Conservation (phyloP, 495 filamentous ascomycete species). For the Neurospora africana region DNA sequence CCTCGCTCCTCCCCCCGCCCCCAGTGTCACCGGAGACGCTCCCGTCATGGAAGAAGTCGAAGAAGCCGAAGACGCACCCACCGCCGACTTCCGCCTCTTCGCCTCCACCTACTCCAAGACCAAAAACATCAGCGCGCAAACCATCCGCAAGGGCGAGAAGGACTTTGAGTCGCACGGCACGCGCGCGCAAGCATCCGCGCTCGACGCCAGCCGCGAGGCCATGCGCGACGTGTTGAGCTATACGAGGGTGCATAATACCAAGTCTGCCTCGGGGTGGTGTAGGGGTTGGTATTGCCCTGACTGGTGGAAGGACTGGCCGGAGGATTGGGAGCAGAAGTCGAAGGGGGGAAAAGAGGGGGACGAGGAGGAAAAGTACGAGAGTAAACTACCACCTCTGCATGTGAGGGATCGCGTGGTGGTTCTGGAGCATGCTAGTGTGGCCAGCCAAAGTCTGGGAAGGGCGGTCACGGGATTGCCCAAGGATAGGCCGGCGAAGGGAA, state of each 20-base stretch:
- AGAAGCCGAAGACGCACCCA: conserved; percentile 52
- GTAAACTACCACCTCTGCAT: conserved; percentile 27
- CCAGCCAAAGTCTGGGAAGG: conserved; percentile 33
- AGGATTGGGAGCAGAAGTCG: conserved; percentile 21
- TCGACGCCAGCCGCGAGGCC: conserved; percentile 70
- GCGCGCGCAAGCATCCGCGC: conserved; percentile 58
- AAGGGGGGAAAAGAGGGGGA: not conserved
- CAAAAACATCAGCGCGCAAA: conserved; percentile 29
- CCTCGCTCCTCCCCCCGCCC: not conserved
- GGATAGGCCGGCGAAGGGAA: conserved; percentile 37
- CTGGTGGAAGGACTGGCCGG: conserved; percentile 25
- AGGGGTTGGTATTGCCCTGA: conserved; percentile 48
- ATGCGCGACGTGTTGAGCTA: conserved; percentile 82
- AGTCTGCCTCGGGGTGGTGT: conserved; percentile 34
- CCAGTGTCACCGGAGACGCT: not conserved
- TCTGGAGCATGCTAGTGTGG: conserved; percentile 32
- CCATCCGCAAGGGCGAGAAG: conserved; percentile 62
- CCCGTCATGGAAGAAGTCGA: conserved; percentile 33
- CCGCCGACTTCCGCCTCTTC: conserved; percentile 80
- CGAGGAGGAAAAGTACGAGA: conserved; percentile 10
- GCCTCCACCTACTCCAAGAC: conserved; percentile 41
- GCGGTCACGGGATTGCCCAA: conserved; percentile 32
- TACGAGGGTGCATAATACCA: conserved; percentile 48
- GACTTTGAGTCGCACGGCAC: conserved; percentile 95
- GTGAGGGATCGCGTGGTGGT: conserved; percentile 38